phyloP scores from a whole-genome alignment of 257 asterid species.

The Penstemon eatonii region DNA sequence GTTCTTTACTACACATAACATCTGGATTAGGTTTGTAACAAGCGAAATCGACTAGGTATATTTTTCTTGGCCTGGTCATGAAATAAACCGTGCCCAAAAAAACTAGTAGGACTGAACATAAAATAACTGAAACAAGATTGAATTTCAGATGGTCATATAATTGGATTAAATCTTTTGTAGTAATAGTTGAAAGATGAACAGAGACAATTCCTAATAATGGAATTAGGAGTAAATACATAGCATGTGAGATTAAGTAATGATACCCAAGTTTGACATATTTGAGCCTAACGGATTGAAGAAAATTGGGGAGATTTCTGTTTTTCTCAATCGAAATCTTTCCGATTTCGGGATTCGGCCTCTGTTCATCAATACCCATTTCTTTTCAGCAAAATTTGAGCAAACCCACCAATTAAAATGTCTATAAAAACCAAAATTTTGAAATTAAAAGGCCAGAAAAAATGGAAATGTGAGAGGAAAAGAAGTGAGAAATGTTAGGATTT shows the following conservation, averaged over 20 bases:
- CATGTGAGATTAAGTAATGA: slow-evolving; percentile 29
- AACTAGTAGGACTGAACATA: slow-evolving; percentile 20
- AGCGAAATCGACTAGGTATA: slow-evolving; percentile 27
- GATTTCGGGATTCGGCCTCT: background rate
- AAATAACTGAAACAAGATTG: slow-evolving; percentile 19
- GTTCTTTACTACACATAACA: slow-evolving; percentile 23
- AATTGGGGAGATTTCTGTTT: slow-evolving; percentile 21
- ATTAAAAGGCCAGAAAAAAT: background rate
- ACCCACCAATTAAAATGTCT: background rate
- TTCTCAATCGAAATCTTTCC: background rate
- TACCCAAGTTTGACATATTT: slow-evolving; percentile 42
- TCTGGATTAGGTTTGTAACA: slow-evolving; percentile 22
- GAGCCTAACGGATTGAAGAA: slow-evolving; percentile 27
- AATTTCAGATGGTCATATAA: slow-evolving; percentile 23
- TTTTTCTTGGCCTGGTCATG: slow-evolving; percentile 26
- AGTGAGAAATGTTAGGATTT: no score
- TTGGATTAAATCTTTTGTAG: slow-evolving; percentile 14
- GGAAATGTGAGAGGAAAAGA: background rate
- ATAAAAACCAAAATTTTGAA: background rate
- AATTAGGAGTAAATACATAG: slow-evolving; percentile 26
- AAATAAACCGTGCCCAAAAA: slow-evolving; percentile 23
- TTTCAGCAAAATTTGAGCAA: background rate
- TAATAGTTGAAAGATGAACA: slow-evolving; percentile 13
- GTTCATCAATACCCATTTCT: background rate
- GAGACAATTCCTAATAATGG: slow-evolving; percentile 5